These are phyloP conservation scores for Corchorus olitorius DNA, from an alignment of 345 rosid species.

Conservation along the genomic window DNA sequence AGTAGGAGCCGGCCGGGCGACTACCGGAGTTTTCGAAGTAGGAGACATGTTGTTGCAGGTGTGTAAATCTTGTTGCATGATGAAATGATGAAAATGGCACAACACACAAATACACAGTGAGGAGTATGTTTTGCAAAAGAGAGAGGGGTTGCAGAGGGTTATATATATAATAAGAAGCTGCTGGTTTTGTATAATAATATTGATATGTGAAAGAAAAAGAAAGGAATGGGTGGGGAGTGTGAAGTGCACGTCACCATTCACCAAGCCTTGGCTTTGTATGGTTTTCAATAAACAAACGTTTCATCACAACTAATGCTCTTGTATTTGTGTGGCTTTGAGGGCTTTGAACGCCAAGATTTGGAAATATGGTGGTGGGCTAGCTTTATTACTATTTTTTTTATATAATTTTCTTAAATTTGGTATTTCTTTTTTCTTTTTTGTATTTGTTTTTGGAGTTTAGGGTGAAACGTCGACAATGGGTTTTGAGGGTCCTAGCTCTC, in stretches of 20 bases:
- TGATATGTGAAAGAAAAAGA: too few species aligned
- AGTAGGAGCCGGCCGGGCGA: background rate
- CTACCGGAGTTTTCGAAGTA: background rate
- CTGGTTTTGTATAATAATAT: too few species aligned
- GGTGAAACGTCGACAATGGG: background rate
- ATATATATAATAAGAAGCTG: background rate
- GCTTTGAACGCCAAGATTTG: background rate
- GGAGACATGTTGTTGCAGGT: constrained; percentile 2
- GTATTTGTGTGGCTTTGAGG: constrained; percentile 9
- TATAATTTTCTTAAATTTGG: background rate
- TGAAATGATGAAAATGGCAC: background rate
- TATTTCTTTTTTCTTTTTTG: background rate
- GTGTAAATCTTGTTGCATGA: background rate
- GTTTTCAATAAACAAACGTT: background rate
- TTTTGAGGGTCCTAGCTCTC: background rate
- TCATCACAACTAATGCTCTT: background rate
- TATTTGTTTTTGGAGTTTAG: background rate
- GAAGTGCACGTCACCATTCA: constrained; percentile 15
- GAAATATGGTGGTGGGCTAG: background rate
- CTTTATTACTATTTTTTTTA: background rate
- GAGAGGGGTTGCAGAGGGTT: background rate
- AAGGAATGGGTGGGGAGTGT: background rate
- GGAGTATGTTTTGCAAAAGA: background rate
- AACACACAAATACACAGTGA: background rate
- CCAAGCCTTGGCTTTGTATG: constrained; percentile 4